A percentile compares a stretch with the other conserved stretches of the same genome.
These are phyloP conservation scores for Tylopilus felleus DNA, from an alignment of 768 basidiomycete genomes.

Conservation along the genomic window DNA sequence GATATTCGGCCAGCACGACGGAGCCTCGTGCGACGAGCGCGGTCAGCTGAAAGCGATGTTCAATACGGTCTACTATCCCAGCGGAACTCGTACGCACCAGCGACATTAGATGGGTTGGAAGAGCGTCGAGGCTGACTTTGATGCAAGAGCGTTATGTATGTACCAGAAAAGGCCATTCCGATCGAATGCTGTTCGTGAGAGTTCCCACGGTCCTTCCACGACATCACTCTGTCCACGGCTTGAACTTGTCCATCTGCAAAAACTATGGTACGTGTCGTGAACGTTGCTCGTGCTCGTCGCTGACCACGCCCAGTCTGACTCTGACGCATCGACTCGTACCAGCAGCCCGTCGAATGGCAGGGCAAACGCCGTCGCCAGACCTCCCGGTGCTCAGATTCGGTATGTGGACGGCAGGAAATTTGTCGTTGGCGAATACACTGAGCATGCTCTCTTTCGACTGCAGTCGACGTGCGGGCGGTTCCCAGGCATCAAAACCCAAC, in stretches of 20 bases:
- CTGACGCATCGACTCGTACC: constrained; percentile 55
- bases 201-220: constrained; percentile 28
- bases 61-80: background rate
- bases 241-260: constrained; percentile 6
- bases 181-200: background rate
- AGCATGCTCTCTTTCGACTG: background rate
- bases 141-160: background rate
- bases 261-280: constrained; percentile 32
- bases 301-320: constrained; percentile 62
- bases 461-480: constrained; percentile 72
- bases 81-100: constrained; percentile 16
- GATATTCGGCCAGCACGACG: constrained; percentile 84
- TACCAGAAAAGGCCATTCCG: constrained; percentile 20
- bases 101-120: constrained; percentile 17
- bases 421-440: background rate
- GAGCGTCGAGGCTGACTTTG: background rate
- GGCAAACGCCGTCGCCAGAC: constrained; percentile 57
- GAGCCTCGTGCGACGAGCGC: constrained; percentile 77
- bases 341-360: constrained; percentile 41
- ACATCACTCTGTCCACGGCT: constrained; percentile 9
- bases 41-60: constrained; percentile 55
- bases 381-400: constrained; percentile 81
- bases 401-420: constrained; percentile 34
- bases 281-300: background rate
- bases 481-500: constrained; percentile 71